Percentiles rank a stretch among this genome's conserved stretches.
These are phyloP conservation scores for Malassezia sp. DNA, from an alignment of 1,284 basidiomycete genomes.

Conservation along the genomic window DNA sequence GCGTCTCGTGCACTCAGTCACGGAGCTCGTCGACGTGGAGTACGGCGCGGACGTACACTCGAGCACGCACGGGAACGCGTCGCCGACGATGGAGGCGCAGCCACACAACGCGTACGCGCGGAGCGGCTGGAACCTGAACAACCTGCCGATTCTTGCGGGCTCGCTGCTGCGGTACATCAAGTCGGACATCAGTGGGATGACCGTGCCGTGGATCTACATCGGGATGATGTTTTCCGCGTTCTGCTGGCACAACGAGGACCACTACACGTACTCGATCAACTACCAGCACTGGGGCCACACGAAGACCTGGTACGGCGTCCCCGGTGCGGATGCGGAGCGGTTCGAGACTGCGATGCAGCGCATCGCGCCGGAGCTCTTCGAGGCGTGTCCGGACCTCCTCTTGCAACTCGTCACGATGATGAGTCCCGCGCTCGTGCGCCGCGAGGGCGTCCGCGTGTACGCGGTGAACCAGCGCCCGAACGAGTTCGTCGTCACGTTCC, in stretches of 20 bases:
- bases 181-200: constrained; percentile 98
- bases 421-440: constrained; percentile 75
- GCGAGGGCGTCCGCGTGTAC: constrained; percentile 83
- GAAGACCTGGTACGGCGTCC: constrained; percentile 99
- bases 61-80: constrained; percentile 89
- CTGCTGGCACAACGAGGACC: constrained; percentile 99
- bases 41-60: constrained; percentile 98
- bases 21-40: constrained; percentile 92
- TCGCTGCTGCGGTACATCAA: constrained; percentile 84
- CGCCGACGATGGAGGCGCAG: constrained; percentile 86
- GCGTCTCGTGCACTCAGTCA: constrained; percentile 76
- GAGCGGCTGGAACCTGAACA: constrained; percentile 96
- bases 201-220: constrained; percentile 98
- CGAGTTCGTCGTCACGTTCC: constrained; percentile 88
- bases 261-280: constrained; percentile 67
- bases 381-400: constrained; percentile 88
- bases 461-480: constrained; percentile 93
- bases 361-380: constrained; percentile 96
- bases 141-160: constrained; percentile 77
- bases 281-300: constrained; percentile 96
- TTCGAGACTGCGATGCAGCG: constrained; percentile 90
- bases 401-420: constrained; percentile 97
- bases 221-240: constrained; percentile 99
- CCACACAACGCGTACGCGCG: constrained; percentile 73
- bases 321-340: constrained; percentile 81